Evolutionary conservation across 805 yeast genomes (phyloP).

Genomic region (Starmera quercuum): DNA sequence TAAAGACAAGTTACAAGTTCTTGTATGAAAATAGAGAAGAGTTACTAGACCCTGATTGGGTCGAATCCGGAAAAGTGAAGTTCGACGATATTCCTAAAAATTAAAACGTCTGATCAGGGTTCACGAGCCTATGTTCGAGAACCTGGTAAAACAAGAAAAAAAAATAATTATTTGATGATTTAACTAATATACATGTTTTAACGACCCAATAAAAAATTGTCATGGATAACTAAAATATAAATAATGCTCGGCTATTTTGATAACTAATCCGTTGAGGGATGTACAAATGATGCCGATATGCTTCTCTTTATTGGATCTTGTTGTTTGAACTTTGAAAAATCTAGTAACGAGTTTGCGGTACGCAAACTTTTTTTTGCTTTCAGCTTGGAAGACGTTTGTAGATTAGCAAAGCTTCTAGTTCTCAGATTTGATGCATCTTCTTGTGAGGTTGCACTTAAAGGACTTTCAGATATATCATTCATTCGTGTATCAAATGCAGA

Average conservation of each 20-base stretch:
- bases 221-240: too few species aligned
- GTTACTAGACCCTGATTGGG: conserved; percentile 73
- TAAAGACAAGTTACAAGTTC: conserved; percentile 82
- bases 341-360: conserved; percentile 2
- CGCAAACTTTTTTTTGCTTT: background rate
- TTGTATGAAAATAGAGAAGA: conserved; percentile 66
- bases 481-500: background rate
- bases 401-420: conserved; percentile 4
- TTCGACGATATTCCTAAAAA: conserved; percentile 28
- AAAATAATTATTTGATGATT: too few species aligned
- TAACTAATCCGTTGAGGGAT: conserved; percentile 3
- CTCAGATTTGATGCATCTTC: conserved; percentile 1
- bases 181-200: too few species aligned
- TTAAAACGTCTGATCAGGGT: too few species aligned
- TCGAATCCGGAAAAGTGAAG: conserved; percentile 56
- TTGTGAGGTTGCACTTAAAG: too few species aligned
- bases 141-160: too few species aligned
- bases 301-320: background rate
- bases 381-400: background rate
- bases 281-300: background rate
- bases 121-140: too few species aligned
- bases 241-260: background rate
- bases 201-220: too few species aligned
- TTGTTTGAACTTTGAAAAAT: conserved; percentile 1
- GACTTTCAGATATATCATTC: background rate